These are phyloP conservation scores for Aspergillus tubingensis DNA, from an alignment of 2,329 filamentous ascomycete genomes.

Conservation along the genomic window DNA sequence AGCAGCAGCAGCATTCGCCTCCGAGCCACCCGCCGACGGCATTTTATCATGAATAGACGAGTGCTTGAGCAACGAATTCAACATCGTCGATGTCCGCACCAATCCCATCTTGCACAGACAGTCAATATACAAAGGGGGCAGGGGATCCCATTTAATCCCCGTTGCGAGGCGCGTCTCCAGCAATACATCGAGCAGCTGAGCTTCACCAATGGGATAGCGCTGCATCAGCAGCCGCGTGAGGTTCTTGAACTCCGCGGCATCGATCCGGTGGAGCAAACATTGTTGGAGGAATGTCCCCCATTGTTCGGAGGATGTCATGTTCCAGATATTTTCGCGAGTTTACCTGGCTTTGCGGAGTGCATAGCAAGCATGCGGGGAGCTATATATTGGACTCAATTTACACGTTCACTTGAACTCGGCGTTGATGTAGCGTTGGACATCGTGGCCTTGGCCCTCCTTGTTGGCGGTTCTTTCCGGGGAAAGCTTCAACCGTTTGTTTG, in stretches of 20 bases:
- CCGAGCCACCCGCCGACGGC: constrained; percentile 7
- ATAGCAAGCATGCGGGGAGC: constrained; percentile 8
- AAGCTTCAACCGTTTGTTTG: constrained; percentile 14
- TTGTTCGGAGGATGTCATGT: constrained; percentile 35
- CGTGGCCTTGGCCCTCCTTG: constrained; percentile 6
- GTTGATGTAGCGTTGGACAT: constrained; percentile 15
- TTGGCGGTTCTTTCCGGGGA: constrained; percentile 6
- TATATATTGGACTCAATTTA: neutral
- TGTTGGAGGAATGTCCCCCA: constrained; percentile 41
- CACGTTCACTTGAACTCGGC: constrained; percentile 1
- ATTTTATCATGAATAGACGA: constrained; percentile 36
- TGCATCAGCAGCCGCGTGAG: constrained; percentile 38
- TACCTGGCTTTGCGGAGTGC: neutral
- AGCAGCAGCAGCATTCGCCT: neutral
- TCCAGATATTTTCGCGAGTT: constrained; percentile 12
- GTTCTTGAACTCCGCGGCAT: constrained; percentile 40
- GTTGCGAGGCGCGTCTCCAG: constrained; percentile 37
- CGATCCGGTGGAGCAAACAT: constrained; percentile 40
- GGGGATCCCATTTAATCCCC: constrained; percentile 43
- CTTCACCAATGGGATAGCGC: constrained; percentile 34
- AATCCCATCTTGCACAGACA: constrained; percentile 37
- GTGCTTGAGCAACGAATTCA: constrained; percentile 36
- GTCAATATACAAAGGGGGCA: constrained; percentile 45
- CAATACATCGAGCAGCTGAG: constrained; percentile 37
- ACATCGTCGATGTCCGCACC: constrained; percentile 37